Evolutionary conservation across 192 early-diverging fungal genomes (phyloP), one percentile per base, ranked within the genome.

Genomic region (Backusella psychrophila): DNA sequence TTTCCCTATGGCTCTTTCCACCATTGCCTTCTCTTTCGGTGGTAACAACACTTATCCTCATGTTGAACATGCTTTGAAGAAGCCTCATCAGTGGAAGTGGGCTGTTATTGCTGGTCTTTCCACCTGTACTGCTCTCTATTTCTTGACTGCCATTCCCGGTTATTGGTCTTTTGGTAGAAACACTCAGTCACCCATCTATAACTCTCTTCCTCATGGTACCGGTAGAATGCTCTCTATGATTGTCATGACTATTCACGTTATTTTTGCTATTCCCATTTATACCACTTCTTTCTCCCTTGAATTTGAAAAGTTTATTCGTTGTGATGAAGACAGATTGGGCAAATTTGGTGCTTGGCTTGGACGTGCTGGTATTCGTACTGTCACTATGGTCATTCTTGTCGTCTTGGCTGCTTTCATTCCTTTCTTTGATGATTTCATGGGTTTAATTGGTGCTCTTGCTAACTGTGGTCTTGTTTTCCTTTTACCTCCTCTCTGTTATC

Each of bases 1-100:
- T 76, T 87, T 96, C 69, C 93, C 94, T 41, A 87, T 89, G 3
- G 91, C 94, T 7, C 73, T 96, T 5, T 92, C 93, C 3, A 93
- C 93, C 0, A 92, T 96, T 82, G 89, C 90, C 19, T 95, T 96
- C 82, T 94, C 93, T 72, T 96, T 91, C 75, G 87, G 91, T 23
- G 94, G 94, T 71, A 93, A 93, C 75, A 93, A 91, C 33, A 91
- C 92, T 11, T 95, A 95, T 78, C 92, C 94, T 36, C 94, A 96
- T 73, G 91, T 95, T 53, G 93, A 96, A 77, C 88, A 89, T 44
- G 89, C 91, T 59, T 91, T 96, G 93, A 82, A 84, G 42, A 87
- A 90, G 44, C 93, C 93, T 34, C 41, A 81, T 19, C 82, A 91
- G 75, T 96, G 93, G 84, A 89, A 90, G 26, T 87, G 85, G 75